Conservation (phyloP, 2,329 filamentous ascomycete genomes). For the Myriosclerotinia scirpicola region DNA sequence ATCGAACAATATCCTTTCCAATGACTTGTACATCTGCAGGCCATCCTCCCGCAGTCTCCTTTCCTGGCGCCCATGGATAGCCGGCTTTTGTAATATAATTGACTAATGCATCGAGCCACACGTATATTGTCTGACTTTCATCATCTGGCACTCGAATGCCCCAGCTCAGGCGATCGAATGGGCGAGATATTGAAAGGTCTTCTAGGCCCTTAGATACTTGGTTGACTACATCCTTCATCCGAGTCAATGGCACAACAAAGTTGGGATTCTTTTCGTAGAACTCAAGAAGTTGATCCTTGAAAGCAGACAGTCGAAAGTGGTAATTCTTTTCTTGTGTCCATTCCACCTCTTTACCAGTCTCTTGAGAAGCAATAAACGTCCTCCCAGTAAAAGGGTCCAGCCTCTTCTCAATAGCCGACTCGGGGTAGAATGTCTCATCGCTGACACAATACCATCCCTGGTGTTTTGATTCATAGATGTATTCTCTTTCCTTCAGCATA, state of each 20-base stretch:
- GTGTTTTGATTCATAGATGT: constrained; percentile 83
- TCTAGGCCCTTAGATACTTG: constrained; percentile 77
- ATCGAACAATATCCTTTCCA: constrained; percentile 94
- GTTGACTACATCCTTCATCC: constrained; percentile 75
- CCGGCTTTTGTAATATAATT: constrained; percentile 90
- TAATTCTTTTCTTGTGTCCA: constrained; percentile 94
- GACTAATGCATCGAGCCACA: constrained; percentile 94
- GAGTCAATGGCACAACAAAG: constrained; percentile 70
- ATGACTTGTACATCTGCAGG: constrained; percentile 90
- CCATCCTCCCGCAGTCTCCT: constrained; percentile 68
- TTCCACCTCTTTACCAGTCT: constrained; percentile 90
- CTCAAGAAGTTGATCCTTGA: constrained; percentile 73
- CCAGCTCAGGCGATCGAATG: constrained; percentile 75
- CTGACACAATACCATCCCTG: constrained; percentile 96
- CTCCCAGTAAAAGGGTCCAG: constrained; percentile 78
- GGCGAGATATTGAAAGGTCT: constrained; percentile 87
- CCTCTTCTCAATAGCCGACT: constrained; percentile 68
- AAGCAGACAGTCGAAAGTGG: constrained; percentile 85
- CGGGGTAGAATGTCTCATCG: constrained; percentile 94
- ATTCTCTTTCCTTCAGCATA: constrained; percentile 70
- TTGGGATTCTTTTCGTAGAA: constrained; percentile 77
- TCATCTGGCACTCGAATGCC: constrained; percentile 88
- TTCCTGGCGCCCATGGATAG: constrained; percentile 74
- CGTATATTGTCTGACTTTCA: constrained; percentile 85
- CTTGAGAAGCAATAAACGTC: constrained; percentile 77